These are phyloP conservation scores for Apiosordaria backusii DNA, from an alignment of 495 filamentous ascomycete genomes.

Conservation along the genomic window DNA sequence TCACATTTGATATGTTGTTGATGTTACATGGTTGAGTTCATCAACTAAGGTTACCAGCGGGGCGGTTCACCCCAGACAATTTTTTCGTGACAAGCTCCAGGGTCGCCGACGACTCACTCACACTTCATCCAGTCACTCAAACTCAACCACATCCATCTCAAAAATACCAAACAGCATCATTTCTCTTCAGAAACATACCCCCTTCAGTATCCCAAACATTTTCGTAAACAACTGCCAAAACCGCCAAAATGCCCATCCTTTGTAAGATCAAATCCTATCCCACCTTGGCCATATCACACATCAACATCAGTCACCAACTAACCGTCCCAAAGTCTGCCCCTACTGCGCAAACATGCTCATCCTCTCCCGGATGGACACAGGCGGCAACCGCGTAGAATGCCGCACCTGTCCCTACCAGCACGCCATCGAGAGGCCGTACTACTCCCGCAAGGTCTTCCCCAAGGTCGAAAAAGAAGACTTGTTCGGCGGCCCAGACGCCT, in stretches of 20 bases:
- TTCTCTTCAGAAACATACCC: neutral
- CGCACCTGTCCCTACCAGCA: conserved; percentile 89
- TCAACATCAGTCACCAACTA: conserved; percentile 12
- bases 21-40: neutral
- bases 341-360: conserved; percentile 87
- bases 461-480: conserved; percentile 87
- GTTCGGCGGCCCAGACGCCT: conserved; percentile 79
- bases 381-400: conserved; percentile 74
- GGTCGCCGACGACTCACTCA: neutral
- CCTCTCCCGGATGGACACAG: conserved; percentile 45
- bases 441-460: conserved; percentile 69
- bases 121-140: conserved; percentile 4
- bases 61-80: neutral
- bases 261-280: conserved; percentile 45
- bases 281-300: conserved; percentile 4
- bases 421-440: conserved; percentile 66
- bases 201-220: neutral
- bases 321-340: conserved; percentile 70
- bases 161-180: neutral
- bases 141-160: conserved; percentile 3
- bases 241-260: conserved; percentile 57
- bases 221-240: neutral
- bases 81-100: neutral
- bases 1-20: no score
- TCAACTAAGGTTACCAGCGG: neutral